Evolutionary conservation across 257 asterid species (phyloP).

Genomic region (Nyctanthes arbortristis): DNA sequence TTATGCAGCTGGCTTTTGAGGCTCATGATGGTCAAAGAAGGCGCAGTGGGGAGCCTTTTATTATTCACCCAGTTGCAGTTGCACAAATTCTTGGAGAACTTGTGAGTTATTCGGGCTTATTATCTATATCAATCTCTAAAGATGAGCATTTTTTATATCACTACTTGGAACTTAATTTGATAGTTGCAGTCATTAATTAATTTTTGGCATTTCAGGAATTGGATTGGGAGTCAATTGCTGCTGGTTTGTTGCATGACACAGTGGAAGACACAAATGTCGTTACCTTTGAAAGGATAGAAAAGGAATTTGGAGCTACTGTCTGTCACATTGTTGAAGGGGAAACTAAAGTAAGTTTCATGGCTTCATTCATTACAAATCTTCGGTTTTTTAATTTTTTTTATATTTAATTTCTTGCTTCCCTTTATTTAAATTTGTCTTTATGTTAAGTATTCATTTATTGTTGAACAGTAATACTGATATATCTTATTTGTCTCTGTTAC

Average conservation of each 20-base stretch:
- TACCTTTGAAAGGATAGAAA: constrained; percentile 82
- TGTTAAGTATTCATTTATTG: constrained; percentile 9
- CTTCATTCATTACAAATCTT: too few relatives aligned
- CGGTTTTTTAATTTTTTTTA: neutral
- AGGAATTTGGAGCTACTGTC: constrained; percentile 71
- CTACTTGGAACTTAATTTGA: constrained; percentile 2
- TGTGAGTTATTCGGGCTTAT: constrained; percentile 45
- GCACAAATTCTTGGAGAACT: constrained; percentile 95
- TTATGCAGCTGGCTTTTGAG: constrained; percentile 71
- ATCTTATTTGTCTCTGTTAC: constrained; percentile 20
- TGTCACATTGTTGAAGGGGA: constrained; percentile 96
- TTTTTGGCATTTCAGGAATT: constrained; percentile 54
- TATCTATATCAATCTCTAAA: neutral
- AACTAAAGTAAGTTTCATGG: constrained; percentile 83
- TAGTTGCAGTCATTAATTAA: constrained; percentile 11
- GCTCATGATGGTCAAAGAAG: constrained; percentile 96
- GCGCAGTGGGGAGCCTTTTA: constrained; percentile 96
- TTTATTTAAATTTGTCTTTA: constrained; percentile 8
- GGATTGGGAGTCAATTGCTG: constrained; percentile 97
- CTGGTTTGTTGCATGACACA: constrained; percentile 94
- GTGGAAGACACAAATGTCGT: constrained; percentile 87
- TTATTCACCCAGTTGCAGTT: constrained; percentile 94
- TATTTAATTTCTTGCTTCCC: neutral
- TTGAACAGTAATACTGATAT: too few relatives aligned
- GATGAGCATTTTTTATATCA: neutral